Percentiles rank a stretch among this genome's conserved stretches.
Conservation (phyloP, 805 yeast species). For the Candida pseudofarinosa region DNA sequence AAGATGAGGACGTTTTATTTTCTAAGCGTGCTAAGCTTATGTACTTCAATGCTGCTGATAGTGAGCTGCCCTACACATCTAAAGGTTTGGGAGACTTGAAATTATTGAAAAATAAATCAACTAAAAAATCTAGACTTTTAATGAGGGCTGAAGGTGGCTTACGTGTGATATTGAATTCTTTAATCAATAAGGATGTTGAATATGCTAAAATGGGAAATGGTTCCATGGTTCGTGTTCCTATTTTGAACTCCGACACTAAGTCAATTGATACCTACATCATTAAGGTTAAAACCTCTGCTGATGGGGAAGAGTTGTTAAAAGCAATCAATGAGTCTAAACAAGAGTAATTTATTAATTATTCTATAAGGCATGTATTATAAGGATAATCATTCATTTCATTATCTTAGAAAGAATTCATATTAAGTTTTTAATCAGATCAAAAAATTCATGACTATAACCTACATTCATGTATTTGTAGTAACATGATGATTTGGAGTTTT, state of each 20-base stretch:
- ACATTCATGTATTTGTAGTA: conserved; percentile 37
- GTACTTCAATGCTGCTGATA: conserved; percentile 51
- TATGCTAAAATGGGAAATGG: conserved; percentile 66
- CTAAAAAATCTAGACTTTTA: conserved; percentile 63
- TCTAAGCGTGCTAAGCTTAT: conserved; percentile 70
- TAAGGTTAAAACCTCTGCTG: conserved; percentile 72
- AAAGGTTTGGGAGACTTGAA: conserved; percentile 84
- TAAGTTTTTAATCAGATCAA: conserved; percentile 14
- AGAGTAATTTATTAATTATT: too few species aligned
- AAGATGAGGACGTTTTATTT: conserved; percentile 61
- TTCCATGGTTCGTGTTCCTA: conserved; percentile 63
- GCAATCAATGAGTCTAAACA: conserved; percentile 25
- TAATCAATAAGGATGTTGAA: conserved; percentile 51
- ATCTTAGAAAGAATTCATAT: not conserved
- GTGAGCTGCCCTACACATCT: conserved; percentile 48
- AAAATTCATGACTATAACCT: conserved; percentile 49
- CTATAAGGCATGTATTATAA: not conserved
- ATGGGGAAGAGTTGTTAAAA: conserved; percentile 51
- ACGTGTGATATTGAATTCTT: conserved; percentile 68
- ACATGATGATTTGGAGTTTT: not conserved
- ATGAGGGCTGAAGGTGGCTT: conserved; percentile 88
- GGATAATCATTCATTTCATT: not conserved
- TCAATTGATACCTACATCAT: conserved; percentile 63
- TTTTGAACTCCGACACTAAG: conserved; percentile 48
- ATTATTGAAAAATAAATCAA: conserved; percentile 56